phyloP scores from a whole-genome alignment of 139 green algal genomes.

The Edaphochlamys debaryana region DNA sequence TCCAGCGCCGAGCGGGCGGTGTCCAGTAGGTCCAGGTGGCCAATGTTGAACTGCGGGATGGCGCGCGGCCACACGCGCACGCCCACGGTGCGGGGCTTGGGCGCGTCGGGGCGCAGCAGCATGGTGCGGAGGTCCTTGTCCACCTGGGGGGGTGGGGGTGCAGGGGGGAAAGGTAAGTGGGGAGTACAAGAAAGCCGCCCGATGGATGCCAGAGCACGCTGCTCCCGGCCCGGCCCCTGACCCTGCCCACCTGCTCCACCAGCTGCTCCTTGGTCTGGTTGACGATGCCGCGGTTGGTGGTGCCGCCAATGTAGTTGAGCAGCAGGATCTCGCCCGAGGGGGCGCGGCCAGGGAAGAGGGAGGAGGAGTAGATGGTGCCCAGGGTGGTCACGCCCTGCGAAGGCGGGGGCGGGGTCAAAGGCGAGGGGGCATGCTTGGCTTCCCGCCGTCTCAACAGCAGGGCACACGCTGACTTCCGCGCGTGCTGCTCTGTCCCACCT shows the following conservation, averaged over 20 bases:
- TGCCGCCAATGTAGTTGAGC: conserved; percentile 97
- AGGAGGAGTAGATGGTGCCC: conserved; percentile 98
- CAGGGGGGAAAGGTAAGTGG: neutral
- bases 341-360: conserved; percentile 89
- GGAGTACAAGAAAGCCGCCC: neutral
- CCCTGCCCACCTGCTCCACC: conserved; percentile 43
- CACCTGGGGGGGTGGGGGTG: conserved; percentile 62
- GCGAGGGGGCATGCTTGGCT: too few relatives aligned
- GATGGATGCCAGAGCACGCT: too few relatives aligned
- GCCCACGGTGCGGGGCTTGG: conserved; percentile 79
- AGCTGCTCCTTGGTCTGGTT: conserved; percentile 69
- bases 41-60: conserved; percentile 99
- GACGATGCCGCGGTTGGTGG: conserved; percentile 87
- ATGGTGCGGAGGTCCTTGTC: conserved; percentile 96
- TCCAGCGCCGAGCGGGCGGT: conserved; percentile 59
- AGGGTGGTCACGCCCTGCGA: conserved; percentile 94
- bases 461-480: too few relatives aligned
- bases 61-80: conserved; percentile 93
- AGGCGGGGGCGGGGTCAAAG: neutral
- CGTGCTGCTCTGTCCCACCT: conserved; percentile 55
- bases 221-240: neutral
- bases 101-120: conserved; percentile 90
- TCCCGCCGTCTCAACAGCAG: too few relatives aligned
- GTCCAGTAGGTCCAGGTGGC: conserved; percentile 75
- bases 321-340: conserved; percentile 80